Evolutionary conservation across 805 yeast species (phyloP), one percentile per base, ranked within the genome.

Genomic region (baker's yeast (Saccharomyces cerevisiae)): DNA sequence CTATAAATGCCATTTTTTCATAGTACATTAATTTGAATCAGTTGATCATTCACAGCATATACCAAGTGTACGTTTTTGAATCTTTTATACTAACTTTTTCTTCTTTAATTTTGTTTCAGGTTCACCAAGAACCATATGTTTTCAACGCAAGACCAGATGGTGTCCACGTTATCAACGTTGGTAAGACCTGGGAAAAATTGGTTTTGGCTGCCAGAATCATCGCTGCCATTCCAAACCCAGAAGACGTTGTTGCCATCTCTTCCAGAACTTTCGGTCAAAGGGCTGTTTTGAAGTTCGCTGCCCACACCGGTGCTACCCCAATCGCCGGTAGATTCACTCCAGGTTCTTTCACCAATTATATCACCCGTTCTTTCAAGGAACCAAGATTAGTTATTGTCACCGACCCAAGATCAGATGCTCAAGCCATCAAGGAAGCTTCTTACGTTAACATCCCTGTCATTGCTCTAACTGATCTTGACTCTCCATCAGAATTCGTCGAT

Each of bases 291-390:
- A 94, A 94, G 84, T 94, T 87, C 75, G 97, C 99, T 75, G 89
- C 97, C 71, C 98, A 94, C 91, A 91, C 98, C 71, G 98, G 98
- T 79, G 97, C 99, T 69, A 92, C 98, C 70, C 91, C 99, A 76
- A 92, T 94, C 81, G 99, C 99, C 71, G 99, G 99, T 81, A 90
- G 99, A 84, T 94, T 94, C 88, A 94, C 99, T 72, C 99, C 99
- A 81, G 99, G 99, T 89, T 85, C 87, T 83, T 94, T 94, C 94
- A 94, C 99, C 77, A 94, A 94, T 84, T 94, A 94, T 84, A 94
- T 92, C 84, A 94, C 99, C 80, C 92, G 97, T 82, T 89, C 97
- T 70, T 94, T 94, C 97, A 94, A 92, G 83, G 99, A 94, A 84
- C 99, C 99, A 85, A 89, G 99, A 83, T 86, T 94, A 76, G 90